Evolutionary conservation across 2,329 filamentous ascomycete species (phyloP).

Genomic region (Rutstroemia sp.): DNA sequence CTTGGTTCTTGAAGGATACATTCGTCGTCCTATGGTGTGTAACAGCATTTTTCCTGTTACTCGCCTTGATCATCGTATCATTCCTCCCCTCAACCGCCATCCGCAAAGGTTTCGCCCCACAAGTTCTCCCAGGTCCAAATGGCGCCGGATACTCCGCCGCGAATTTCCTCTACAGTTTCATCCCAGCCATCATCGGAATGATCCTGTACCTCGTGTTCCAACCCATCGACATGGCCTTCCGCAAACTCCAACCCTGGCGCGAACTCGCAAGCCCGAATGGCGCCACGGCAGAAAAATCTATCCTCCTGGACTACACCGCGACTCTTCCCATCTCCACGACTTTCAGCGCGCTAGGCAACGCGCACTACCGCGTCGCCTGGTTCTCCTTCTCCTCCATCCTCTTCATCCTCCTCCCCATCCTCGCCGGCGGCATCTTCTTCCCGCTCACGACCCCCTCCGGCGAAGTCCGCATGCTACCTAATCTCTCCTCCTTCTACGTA

Average conservation of each 20-base stretch:
- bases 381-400: constrained; percentile 52
- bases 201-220: constrained; percentile 61
- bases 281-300: constrained; percentile 51
- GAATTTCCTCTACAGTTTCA: constrained; percentile 79
- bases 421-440: constrained; percentile 67
- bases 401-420: constrained; percentile 56
- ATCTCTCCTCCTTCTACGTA: constrained; percentile 65
- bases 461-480: constrained; percentile 60
- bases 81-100: constrained; percentile 66
- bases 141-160: constrained; percentile 68
- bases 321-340: constrained; percentile 53
- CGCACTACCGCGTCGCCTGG: constrained; percentile 58
- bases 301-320: constrained; percentile 65
- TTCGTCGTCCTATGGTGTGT: constrained; percentile 60
- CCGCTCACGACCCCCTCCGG: constrained; percentile 51
- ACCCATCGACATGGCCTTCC: constrained; percentile 56
- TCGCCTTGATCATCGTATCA: constrained; percentile 68
- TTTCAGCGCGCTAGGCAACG: constrained; percentile 45
- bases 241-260: constrained; percentile 62
- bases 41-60: constrained; percentile 51
- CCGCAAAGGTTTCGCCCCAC: constrained; percentile 62
- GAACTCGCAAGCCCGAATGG: constrained; percentile 52
- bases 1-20: constrained; percentile 65
- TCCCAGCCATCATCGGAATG: constrained; percentile 62
- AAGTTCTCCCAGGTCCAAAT: constrained; percentile 53